phyloP scores from a whole-genome alignment of 2,329 filamentous ascomycete species.

The Pseudogymnoascus sp. region DNA sequence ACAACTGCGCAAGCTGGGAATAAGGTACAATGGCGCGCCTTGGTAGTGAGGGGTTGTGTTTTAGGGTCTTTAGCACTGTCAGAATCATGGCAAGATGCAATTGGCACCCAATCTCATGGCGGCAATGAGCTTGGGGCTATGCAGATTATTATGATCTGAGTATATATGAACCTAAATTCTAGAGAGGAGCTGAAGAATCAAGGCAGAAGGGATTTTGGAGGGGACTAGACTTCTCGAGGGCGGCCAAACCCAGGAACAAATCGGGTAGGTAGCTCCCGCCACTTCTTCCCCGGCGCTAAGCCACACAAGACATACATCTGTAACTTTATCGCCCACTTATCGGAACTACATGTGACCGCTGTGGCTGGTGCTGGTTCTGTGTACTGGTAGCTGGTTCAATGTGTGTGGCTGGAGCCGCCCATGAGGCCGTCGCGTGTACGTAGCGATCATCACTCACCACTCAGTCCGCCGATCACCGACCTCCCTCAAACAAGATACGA shows the following conservation, averaged over 20 bases:
- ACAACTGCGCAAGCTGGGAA: not conserved
- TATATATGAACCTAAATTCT: not conserved
- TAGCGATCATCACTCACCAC: not conserved
- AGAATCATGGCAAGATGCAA: constrained; percentile 4
- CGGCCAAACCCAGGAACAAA: not conserved
- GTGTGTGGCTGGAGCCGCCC: not conserved
- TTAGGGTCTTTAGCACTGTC: not conserved
- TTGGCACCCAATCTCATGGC: not conserved
- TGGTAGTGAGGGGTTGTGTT: not conserved
- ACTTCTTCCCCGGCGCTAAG: not conserved
- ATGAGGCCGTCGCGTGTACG: not conserved
- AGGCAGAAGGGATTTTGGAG: not conserved
- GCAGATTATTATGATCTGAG: not conserved
- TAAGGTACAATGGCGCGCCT: not conserved
- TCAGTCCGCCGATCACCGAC: not conserved
- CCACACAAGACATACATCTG: not conserved
- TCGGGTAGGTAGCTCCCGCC: not conserved
- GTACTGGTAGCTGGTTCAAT: not conserved
- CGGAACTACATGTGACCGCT: not conserved
- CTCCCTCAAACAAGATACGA: not conserved
- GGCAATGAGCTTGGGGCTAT: not conserved
- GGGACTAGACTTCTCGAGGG: not conserved
- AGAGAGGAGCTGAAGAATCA: not conserved
- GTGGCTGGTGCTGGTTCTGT: not conserved
- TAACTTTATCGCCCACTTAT: not conserved